Evolutionary conservation across 352 stramenopile genomes (phyloP), one percentile per base, ranked within the genome.

Genomic region (Globisporangium lucens): DNA sequence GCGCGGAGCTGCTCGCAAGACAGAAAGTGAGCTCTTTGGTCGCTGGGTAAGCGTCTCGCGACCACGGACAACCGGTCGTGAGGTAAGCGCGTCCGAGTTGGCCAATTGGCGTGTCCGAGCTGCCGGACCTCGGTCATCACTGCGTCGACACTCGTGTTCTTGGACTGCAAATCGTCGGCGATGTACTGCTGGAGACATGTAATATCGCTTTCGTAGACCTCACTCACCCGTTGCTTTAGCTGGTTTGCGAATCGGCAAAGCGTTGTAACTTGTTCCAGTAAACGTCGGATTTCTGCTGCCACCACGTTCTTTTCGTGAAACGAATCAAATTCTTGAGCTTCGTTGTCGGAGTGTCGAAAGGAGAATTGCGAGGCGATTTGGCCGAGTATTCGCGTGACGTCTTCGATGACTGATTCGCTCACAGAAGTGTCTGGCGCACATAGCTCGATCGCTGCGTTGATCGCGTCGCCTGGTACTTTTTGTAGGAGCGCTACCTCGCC

Each of bases 171-270:
- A 53, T 85, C 75, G 2, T 72, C 55, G n/a, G 65, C 53, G 35
- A 87, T 71, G 17, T 47, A 55, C 24, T 71, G 56, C 30, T 74
- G 52, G 3, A 85, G 58, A 36, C 36, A 35, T 10, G 49, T 63
- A 10, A 77, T 51, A 27, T 83, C 70, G 2, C 30, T 52, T 38
- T 69, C 58, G 30, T 82, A 75, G 22, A 82, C 57, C 4, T 75
- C 65, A 9, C 67, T 63, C 8, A 62, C 49, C 17, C 46, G 68
- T 61, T 72, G 62, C 43, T 63, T 74, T n/a, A 87, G 53, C 13
- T 67, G 61, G 55, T 73, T 66, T 41, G 75, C 69, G 52, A 82
- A 87, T 10, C 69, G 69, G 64, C 76, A 83, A 1, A 83, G 43
- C 57, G 77, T 22, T 12, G 73, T 29, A 30, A 80, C 59, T 33